Conservation (phyloP, 352 stramenopile species). For the Globisporangium radiosum region DNA sequence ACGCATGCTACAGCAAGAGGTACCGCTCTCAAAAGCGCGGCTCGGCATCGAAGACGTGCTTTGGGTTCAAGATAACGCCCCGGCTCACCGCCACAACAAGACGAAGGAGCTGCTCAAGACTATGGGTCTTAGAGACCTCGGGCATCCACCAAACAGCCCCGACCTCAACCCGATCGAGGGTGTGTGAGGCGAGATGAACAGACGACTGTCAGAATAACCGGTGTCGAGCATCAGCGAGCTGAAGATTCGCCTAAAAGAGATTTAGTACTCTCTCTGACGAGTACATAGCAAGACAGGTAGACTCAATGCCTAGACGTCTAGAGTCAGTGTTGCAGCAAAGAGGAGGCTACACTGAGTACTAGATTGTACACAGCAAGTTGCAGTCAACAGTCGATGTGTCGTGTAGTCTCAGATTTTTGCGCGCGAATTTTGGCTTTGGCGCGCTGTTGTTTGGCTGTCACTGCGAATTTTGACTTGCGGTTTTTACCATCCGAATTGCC, state of each 20-base stretch:
- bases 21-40: neutral
- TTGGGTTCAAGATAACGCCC: conserved; percentile 3
- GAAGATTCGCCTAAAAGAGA: neutral
- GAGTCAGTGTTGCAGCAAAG: neutral
- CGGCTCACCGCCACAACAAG: neutral
- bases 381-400: no score
- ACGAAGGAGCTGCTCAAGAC: neutral
- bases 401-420: no score
- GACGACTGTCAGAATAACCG: neutral
- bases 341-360: conserved; percentile 1
- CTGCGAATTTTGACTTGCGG: no score
- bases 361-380: no score
- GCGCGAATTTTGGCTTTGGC: no score
- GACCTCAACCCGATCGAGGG: conserved; percentile 1
- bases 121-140: neutral
- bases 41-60: neutral
- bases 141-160: conserved; percentile 2
- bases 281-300: neutral
- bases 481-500: no score
- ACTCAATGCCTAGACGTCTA: neutral
- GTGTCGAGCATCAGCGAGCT: neutral
- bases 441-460: no score
- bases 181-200: neutral
- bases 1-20: neutral
- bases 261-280: neutral